These are phyloP conservation scores for Chondrus crispus DNA, from an alignment of 23 red algal genomes.

Conservation along the genomic window DNA sequence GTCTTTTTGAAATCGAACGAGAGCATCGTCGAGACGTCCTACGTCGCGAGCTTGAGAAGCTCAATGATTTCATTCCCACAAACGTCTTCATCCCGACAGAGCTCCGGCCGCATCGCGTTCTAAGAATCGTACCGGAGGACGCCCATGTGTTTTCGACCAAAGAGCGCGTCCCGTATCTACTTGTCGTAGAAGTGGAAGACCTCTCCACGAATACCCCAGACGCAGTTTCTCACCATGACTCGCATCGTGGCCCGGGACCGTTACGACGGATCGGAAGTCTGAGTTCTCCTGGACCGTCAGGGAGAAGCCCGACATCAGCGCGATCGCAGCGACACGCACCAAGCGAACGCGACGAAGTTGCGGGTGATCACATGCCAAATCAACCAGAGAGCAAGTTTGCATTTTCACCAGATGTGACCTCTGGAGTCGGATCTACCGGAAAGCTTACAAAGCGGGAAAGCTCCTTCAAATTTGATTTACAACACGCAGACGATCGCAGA, in stretches of 20 bases:
- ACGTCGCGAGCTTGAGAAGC: constrained; percentile 72
- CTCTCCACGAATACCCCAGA: constrained; percentile 23
- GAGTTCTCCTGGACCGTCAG: background rate
- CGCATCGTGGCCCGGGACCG: constrained; percentile 27
- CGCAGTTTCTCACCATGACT: background rate
- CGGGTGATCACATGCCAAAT: constrained; percentile 48
- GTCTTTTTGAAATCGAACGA: constrained; percentile 61
- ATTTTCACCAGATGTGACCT: constrained; percentile 64
- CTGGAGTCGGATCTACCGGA: background rate
- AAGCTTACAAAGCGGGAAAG: constrained; percentile 39
- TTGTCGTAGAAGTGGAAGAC: constrained; percentile 88
- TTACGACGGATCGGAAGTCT: constrained; percentile 56
- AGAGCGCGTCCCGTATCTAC: constrained; percentile 85
- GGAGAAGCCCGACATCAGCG: background rate
- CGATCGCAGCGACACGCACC: background rate
- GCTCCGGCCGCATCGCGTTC: constrained; percentile 63
- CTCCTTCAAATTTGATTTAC: constrained; percentile 46
- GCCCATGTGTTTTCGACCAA: constrained; percentile 88
- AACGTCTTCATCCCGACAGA: constrained; percentile 79
- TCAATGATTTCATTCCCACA: constrained; percentile 76
- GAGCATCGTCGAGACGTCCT: constrained; percentile 70
- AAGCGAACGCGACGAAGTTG: background rate
- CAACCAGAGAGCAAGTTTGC: constrained; percentile 70
- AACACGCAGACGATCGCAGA: constrained; percentile 36
- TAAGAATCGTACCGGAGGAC: constrained; percentile 85